Evolutionary conservation across 768 basidiomycete genomes (phyloP), one percentile per base, ranked within the genome.

Genomic region (Psilocybe tampanensis): DNA sequence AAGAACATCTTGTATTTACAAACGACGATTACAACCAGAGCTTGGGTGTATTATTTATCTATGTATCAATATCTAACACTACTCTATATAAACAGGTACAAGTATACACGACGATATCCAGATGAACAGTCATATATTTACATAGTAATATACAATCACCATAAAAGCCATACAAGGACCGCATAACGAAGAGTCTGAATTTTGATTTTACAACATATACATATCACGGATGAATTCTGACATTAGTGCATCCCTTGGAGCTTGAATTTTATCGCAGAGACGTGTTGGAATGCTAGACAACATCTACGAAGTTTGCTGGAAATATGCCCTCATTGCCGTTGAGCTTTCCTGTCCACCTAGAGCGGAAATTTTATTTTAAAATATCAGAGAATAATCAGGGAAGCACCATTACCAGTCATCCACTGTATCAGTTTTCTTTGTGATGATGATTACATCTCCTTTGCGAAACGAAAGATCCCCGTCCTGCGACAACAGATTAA

Each of bases 301-400:
- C 70, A 66, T 91, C 88, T n/a, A 92, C 88, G 64, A 90, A 91
- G 68, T 92, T 92, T 15, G 91, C 91, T 32, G 91, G 91, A 69
- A 94, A 93, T 44, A 88, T 81, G 0, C 92, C 92, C 61, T 82
- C 74, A 36, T 77, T 69, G 15, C 79, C 80, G 19, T 81, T 71
- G 1, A 86, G 58, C 66, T 82, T 87, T n/a, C 91, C 91, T 13
- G 78, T 87, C 91, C 91, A 93, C 89, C 89, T 91, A 56, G 19
- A n/a, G 18, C 17, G 19, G 32, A 39, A n/a, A 15, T 19, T 22
- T 36, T 21, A 57, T 9, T 49, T 29, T 22, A 39, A 45, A 44
- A 52, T n/a, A 52, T 24, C 5, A 43, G 5, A 52, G 9, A 18
- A 19, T 18, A 18, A 45, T 9, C 6, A 44, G 26, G 19, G 9